Conservation (phyloP, 495 filamentous ascomycete species). For the Penicillium tannophilum region DNA sequence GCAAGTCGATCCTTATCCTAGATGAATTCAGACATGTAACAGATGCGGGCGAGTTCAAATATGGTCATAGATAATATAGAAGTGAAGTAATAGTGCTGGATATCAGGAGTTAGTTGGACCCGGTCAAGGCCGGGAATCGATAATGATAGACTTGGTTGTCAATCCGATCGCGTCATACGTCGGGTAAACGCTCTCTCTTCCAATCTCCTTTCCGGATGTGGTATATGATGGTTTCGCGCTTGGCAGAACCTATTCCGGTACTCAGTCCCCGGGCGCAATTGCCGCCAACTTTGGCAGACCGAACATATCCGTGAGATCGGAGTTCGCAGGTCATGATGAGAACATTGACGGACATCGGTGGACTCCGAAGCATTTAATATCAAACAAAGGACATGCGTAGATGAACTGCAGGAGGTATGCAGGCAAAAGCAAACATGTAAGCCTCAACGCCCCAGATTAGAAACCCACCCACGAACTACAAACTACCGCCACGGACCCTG, state of each 20-base stretch:
- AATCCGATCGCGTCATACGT: background rate
- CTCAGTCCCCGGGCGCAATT: background rate
- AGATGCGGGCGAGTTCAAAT: too few relatives aligned
- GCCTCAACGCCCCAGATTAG: background rate
- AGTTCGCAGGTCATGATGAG: background rate
- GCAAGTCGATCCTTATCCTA: too few relatives aligned
- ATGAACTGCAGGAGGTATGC: background rate
- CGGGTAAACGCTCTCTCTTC: too few relatives aligned
- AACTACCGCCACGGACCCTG: background rate
- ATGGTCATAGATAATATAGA: too few relatives aligned
- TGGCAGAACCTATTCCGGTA: background rate
- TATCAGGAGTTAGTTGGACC: too few relatives aligned
- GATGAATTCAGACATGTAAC: too few relatives aligned
- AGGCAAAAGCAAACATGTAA: background rate
- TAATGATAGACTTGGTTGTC: background rate
- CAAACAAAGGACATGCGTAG: background rate
- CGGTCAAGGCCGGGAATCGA: too few relatives aligned
- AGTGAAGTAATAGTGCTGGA: too few relatives aligned
- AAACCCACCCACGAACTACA: background rate
- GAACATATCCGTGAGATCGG: background rate
- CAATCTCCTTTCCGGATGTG: too few relatives aligned
- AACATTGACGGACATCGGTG: background rate
- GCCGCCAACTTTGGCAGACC: background rate
- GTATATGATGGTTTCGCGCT: background rate
- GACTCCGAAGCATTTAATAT: background rate